These are phyloP conservation scores for Sugiyamaella mastotermitis DNA, from an alignment of 805 yeast genomes.

Conservation along the genomic window DNA sequence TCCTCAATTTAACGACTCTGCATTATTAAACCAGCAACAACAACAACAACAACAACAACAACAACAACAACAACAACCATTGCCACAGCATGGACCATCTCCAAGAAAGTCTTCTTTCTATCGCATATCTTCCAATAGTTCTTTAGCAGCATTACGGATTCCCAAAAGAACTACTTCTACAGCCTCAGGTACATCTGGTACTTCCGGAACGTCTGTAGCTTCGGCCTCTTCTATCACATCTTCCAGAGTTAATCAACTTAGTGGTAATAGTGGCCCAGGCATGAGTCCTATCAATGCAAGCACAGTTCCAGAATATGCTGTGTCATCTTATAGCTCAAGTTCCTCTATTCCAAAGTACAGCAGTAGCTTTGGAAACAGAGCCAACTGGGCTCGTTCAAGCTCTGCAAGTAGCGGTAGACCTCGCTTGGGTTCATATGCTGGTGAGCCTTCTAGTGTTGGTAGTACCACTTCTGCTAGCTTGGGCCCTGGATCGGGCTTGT, in stretches of 20 bases:
- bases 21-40: neutral
- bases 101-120: constrained; percentile 26
- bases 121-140: constrained; percentile 41
- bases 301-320: constrained; percentile 20
- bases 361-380: constrained; percentile 33
- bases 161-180: constrained; percentile 27
- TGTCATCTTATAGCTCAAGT: constrained; percentile 28
- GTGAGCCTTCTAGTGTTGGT: constrained; percentile 20
- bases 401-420: constrained; percentile 42
- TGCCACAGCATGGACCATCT: too few species aligned
- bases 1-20: constrained; percentile 16
- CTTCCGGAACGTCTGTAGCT: constrained; percentile 17
- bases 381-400: constrained; percentile 21
- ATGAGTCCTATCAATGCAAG: constrained; percentile 19
- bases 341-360: constrained; percentile 21
- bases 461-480: constrained; percentile 21
- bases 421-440: constrained; percentile 42
- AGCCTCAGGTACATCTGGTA: constrained; percentile 13
- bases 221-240: constrained; percentile 28
- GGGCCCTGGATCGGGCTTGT: constrained; percentile 38
- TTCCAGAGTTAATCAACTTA: too few species aligned
- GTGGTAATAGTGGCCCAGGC: neutral
- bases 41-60: constrained; percentile 2
- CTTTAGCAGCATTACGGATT: constrained; percentile 34
- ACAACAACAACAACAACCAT: neutral